Evolutionary conservation across 441 rosid species (phyloP).

Genomic region (Jatropha podagrica): DNA sequence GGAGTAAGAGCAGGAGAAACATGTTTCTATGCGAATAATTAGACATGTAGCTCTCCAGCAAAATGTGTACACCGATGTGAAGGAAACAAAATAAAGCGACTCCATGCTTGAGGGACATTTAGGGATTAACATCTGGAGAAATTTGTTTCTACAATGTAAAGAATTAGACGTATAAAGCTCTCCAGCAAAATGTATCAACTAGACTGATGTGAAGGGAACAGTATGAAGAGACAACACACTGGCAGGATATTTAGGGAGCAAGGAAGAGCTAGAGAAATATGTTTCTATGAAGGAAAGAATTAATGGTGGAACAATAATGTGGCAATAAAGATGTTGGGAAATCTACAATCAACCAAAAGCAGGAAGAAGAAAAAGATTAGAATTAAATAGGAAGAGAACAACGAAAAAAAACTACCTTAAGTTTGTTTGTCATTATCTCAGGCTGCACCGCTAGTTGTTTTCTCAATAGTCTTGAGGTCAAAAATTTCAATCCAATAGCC

Average conservation of each 20-base stretch:
- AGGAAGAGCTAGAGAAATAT: not conserved
- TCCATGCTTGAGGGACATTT: not conserved
- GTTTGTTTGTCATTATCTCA: conserved; percentile 28
- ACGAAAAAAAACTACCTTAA: not conserved
- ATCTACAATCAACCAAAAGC: not conserved
- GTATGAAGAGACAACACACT: not conserved
- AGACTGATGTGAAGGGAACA: not conserved
- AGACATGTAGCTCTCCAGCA: not conserved
- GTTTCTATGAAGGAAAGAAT: not conserved
- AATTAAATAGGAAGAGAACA: not conserved
- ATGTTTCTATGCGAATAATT: too few relatives aligned
- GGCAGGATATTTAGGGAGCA: not conserved
- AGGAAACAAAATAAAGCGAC: not conserved
- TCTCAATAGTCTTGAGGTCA: conserved; percentile 60
- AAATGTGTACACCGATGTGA: not conserved
- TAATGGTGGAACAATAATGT: not conserved
- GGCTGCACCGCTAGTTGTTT: conserved; percentile 30
- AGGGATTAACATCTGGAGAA: not conserved
- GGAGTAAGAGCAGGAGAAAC: too few relatives aligned
- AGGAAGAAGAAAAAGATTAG: not conserved
- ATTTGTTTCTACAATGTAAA: not conserved
- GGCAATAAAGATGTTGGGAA: not conserved
- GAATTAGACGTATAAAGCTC: not conserved
- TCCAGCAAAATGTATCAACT: not conserved
- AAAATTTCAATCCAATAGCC: conserved; percentile 97